Evolutionary conservation across 2,329 filamentous ascomycete species (phyloP).

Genomic region (Cercospora sp.): DNA sequence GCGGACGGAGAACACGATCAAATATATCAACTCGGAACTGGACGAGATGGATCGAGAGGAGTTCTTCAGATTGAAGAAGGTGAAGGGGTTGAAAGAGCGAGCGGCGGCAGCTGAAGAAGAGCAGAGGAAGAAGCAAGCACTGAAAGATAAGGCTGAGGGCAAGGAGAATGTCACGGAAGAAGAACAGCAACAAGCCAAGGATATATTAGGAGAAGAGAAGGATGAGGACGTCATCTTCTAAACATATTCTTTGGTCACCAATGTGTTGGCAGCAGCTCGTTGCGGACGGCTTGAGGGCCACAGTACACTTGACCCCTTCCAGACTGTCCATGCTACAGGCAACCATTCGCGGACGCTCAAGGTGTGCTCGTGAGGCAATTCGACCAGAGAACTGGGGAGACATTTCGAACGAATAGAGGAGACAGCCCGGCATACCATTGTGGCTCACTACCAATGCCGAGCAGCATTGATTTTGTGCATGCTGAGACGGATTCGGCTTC

Average conservation of each 20-base stretch:
- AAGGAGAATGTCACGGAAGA: conserved; percentile 35
- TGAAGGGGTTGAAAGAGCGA: conserved; percentile 68
- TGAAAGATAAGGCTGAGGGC: conserved; percentile 19
- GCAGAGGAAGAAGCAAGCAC: conserved; percentile 31
- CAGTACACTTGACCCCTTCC: not conserved
- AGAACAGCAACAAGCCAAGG: conserved; percentile 28
- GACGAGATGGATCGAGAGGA: conserved; percentile 97
- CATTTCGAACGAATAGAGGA: not conserved
- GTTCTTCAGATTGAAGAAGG: conserved; percentile 96
- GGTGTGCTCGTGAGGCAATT: not conserved
- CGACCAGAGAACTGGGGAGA: not conserved
- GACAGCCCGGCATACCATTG: not conserved
- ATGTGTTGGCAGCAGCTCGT: not conserved
- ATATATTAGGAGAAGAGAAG: conserved; percentile 40
- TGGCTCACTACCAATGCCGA: not conserved
- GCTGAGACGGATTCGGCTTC: not conserved
- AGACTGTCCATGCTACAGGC: not conserved
- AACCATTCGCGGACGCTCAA: not conserved
- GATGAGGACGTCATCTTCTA: conserved; percentile 37
- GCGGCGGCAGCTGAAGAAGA: conserved; percentile 46
- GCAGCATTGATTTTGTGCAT: not conserved
- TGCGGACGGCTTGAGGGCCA: not conserved
- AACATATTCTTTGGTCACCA: not conserved
- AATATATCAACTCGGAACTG: conserved; percentile 98
- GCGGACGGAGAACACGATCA: conserved; percentile 98